Conservation (phyloP, 176 grass and related monocot genomes). For the Poa pratensis region DNA sequence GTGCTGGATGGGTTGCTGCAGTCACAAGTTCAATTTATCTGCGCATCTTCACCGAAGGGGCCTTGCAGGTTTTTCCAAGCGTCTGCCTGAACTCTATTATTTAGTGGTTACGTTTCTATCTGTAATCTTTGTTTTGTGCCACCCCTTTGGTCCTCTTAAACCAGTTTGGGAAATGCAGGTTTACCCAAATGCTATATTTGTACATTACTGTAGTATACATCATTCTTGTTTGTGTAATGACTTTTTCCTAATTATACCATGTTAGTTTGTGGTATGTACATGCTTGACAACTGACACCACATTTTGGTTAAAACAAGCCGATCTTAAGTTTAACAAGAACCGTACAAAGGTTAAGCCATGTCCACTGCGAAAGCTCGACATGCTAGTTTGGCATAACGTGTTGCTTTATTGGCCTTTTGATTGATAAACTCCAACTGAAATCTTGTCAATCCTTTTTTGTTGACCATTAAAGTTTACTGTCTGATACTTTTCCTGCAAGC, state of each 20-base stretch:
- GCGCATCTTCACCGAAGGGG: constrained; percentile 83
- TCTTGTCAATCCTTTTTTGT: background rate
- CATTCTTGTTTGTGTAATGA: background rate
- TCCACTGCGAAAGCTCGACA: background rate
- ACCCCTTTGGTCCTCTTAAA: background rate
- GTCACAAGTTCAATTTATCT: constrained; percentile 79
- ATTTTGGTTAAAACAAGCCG: background rate
- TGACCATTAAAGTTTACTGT: background rate
- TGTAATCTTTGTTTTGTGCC: background rate
- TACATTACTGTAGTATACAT: constrained; percentile 1
- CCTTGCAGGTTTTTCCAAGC: constrained; percentile 72
- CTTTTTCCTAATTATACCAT: background rate
- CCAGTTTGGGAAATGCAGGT: constrained; percentile 7
- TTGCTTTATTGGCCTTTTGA: background rate
- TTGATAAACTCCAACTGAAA: background rate
- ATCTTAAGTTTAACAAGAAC: background rate
- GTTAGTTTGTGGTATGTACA: background rate
- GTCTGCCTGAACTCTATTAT: background rate
- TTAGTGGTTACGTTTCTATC: background rate
- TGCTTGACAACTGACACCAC: background rate
- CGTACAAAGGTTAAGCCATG: background rate
- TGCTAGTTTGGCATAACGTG: background rate
- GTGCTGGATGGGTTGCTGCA: constrained; percentile 85
- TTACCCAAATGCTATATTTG: background rate
- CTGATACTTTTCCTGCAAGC: background rate